Percentiles rank a stretch among this genome's conserved stretches.
Evolutionary conservation across 495 filamentous ascomycete species (phyloP).

Genomic region (Aspergillus taichungensis): DNA sequence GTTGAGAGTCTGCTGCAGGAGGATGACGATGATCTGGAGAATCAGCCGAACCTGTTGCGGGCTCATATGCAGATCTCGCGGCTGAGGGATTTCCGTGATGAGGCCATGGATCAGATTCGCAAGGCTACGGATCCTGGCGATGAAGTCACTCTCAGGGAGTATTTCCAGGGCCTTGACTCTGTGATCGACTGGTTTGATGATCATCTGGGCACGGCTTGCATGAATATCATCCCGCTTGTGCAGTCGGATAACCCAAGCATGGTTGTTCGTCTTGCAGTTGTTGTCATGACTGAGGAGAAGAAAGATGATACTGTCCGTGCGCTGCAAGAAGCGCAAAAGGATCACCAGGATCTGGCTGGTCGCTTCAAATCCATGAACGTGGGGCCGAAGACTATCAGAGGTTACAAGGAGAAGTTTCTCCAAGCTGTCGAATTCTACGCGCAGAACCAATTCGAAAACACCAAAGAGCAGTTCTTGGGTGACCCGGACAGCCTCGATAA

Average conservation of each 20-base stretch:
- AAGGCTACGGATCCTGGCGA: constrained; percentile 62
- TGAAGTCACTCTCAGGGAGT: constrained; percentile 73
- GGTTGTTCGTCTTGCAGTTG: constrained; percentile 81
- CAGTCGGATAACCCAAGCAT: constrained; percentile 76
- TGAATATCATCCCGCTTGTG: constrained; percentile 82
- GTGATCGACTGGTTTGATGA: constrained; percentile 93
- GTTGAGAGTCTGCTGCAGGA: constrained; percentile 67
- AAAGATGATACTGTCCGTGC: constrained; percentile 85
- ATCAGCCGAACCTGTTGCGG: constrained; percentile 83
- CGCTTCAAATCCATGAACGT: constrained; percentile 91
- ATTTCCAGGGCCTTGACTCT: constrained; percentile 80
- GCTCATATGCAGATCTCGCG: constrained; percentile 87
- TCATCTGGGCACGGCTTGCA: constrained; percentile 76
- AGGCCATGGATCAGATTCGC: constrained; percentile 89
- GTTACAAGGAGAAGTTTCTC: constrained; percentile 94
- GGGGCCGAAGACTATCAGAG: constrained; percentile 81
- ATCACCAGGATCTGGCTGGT: constrained; percentile 86
- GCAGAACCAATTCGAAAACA: constrained; percentile 63
- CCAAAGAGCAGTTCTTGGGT: constrained; percentile 64
- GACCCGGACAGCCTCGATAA: constrained; percentile 82
- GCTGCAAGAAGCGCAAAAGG: constrained; percentile 85
- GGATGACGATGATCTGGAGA: constrained; percentile 78
- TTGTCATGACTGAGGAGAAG: constrained; percentile 93
- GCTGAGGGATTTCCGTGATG: constrained; percentile 85
- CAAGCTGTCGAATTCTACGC: constrained; percentile 66